Evolutionary conservation across 352 stramenopile genomes (phyloP).

Genomic region (Hyaloperonospora arabidopsidis): DNA sequence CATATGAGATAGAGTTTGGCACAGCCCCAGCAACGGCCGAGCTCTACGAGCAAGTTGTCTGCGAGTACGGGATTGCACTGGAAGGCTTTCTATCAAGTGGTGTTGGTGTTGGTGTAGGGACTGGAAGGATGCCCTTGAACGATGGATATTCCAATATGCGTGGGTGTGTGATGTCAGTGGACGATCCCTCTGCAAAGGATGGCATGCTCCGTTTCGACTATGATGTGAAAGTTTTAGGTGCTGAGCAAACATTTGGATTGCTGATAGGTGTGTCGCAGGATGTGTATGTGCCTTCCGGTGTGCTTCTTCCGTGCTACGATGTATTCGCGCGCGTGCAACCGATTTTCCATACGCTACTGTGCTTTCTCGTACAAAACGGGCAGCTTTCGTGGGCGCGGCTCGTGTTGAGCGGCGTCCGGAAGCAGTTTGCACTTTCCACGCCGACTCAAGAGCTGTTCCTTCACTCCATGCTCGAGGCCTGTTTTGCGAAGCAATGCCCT

Average conservation of each 20-base stretch:
- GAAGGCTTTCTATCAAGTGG: constrained; percentile 34
- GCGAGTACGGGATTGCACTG: constrained; percentile 61
- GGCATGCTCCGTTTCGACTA: constrained; percentile 70
- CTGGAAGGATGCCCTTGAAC: constrained; percentile 19
- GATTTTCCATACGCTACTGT: constrained; percentile 69
- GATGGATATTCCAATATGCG: constrained; percentile 39
- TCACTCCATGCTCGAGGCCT: constrained; percentile 68
- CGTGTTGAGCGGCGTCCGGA: constrained; percentile 40
- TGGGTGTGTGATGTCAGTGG: constrained; percentile 50
- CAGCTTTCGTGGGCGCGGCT: constrained; percentile 50
- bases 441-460: constrained; percentile 75
- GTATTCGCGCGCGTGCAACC: constrained; percentile 71
- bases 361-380: constrained; percentile 55
- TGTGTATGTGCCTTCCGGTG: constrained; percentile 63
- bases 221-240: constrained; percentile 63
- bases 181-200: constrained; percentile 51
- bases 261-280: constrained; percentile 74
- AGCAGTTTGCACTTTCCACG: constrained; percentile 53
- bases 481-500: constrained; percentile 40
- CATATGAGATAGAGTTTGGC: constrained; percentile 75
- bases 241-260: constrained; percentile 58
- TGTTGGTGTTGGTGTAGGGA: constrained; percentile 13
- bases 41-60: constrained; percentile 61
- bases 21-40: constrained; percentile 51
- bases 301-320: constrained; percentile 61